A percentile compares a stretch with the other conserved stretches of the same genome.
phyloP scores from a whole-genome alignment of 345 rosid genomes.

The Euphorbia pulcherrima region DNA sequence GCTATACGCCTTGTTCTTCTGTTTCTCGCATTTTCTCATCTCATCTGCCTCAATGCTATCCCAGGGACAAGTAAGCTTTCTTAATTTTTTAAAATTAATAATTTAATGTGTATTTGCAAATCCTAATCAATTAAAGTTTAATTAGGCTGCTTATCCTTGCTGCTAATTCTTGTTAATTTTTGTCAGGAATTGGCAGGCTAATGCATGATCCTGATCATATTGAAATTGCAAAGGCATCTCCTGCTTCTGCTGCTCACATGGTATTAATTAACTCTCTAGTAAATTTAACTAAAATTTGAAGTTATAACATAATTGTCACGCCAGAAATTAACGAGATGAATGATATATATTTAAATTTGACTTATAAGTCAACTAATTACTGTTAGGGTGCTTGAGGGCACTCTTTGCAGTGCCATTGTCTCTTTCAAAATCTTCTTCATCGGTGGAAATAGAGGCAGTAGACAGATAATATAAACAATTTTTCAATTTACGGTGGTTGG shows the following conservation, averaged over 20 bases:
- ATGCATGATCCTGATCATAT: conserved; percentile 12
- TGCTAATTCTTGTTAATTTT: not conserved
- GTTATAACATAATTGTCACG: too few species aligned
- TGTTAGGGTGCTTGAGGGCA: too few species aligned
- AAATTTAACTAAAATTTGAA: not conserved
- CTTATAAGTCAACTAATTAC: too few species aligned
- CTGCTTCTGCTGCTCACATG: not conserved
- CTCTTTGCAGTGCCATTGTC: not conserved
- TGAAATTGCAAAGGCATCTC: not conserved
- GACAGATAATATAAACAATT: too few species aligned
- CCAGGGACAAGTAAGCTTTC: conserved; percentile 21
- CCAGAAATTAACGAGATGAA: too few species aligned
- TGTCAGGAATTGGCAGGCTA: conserved; percentile 19
- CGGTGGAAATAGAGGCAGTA: too few species aligned
- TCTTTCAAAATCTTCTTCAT: too few species aligned
- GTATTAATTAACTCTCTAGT: not conserved
- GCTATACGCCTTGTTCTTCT: conserved; percentile 4
- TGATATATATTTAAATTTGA: too few species aligned
- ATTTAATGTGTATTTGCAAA: not conserved
- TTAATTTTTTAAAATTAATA: not conserved
- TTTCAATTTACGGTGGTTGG: too few species aligned
- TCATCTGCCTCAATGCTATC: conserved; percentile 13
- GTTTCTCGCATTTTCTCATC: conserved; percentile 13
- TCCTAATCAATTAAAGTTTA: not conserved
- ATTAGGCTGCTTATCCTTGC: not conserved